Evolutionary conservation across 2,329 filamentous ascomycete genomes (phyloP), one percentile per base, ranked within the genome.

Genomic region (Boeremia exigua): DNA sequence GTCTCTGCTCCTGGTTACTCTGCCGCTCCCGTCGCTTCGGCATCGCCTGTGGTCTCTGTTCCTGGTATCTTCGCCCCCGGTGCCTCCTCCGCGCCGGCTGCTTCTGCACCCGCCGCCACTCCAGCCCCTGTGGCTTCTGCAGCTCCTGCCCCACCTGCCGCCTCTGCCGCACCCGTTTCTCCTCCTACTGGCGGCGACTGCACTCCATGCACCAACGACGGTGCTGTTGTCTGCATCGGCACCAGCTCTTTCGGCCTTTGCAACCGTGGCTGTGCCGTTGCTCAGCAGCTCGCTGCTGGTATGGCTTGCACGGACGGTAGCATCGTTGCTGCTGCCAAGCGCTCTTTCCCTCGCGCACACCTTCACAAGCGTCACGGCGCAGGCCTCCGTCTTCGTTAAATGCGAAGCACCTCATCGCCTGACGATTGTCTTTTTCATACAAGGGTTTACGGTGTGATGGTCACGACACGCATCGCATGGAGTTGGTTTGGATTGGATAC

Each of bases 201-300:
- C 62, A 66, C 61, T 33, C 61, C 77, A 33, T 81, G 79, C 72
- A 66, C 70, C 12, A 71, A 62, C 33, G 72, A 78, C 8, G 79
- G 79, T 17, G 68, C 65, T 25, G 62, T 81, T 40, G 69, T 80
- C 52, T 81, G 79, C 70, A 77, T 80, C 32, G 77, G 77, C 46
- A 60, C 52, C 44, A 69, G 60, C 34, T 69, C 75, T 25, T 81
- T 78, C 51, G 79, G 79, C 29, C 68, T 80, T 32, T 81, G 79
- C 74, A 72, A 80, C 69, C 67, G 72, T 47, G 72, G 75, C 40
- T 78, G 69, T 53, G 79, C 77, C 5, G 68, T 80, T 32, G 60
- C 75, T 6, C 75, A 77, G 58, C 59, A 69, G 30, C 71, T 81
- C 27, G 74, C 79, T 9, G 63, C 68, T 17, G 79, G 79, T 33